Evolutionary conservation across 495 filamentous ascomycete species (phyloP).

Genomic region (Aspergillus diversus): DNA sequence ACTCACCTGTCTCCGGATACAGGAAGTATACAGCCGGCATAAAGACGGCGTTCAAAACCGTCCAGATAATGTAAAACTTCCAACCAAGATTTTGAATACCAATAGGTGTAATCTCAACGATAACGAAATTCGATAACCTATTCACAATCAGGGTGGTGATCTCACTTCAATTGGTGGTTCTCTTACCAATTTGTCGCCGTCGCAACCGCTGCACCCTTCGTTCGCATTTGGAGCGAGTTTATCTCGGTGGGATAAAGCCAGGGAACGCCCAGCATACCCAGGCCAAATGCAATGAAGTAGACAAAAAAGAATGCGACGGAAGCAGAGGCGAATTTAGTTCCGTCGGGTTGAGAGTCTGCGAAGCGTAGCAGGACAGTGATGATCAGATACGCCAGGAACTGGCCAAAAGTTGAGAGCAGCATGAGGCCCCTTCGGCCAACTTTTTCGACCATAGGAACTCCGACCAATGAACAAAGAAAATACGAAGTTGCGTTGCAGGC

Average conservation of each 20-base stretch:
- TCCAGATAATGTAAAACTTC: conserved; percentile 66
- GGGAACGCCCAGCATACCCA: conserved; percentile 60
- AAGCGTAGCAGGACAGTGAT: conserved; percentile 59
- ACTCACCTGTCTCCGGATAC: conserved; percentile 60
- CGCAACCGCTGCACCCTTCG: conserved; percentile 59
- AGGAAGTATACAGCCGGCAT: conserved; percentile 66
- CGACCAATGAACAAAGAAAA: conserved; percentile 50
- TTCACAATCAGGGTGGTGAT: no score
- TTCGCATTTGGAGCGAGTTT: conserved; percentile 59
- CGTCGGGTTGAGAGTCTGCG: conserved; percentile 30
- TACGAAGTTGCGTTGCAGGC: conserved; percentile 56
- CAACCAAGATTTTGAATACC: conserved; percentile 59
- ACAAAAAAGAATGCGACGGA: conserved; percentile 59
- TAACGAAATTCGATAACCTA: conserved; percentile 60
- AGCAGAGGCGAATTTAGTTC: conserved; percentile 38
- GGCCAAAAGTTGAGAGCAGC: conserved; percentile 51
- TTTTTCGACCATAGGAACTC: conserved; percentile 52
- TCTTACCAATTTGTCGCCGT: conserved; percentile 62
- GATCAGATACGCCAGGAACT: conserved; percentile 54
- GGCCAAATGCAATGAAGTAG: conserved; percentile 54
- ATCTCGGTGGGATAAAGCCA: conserved; percentile 70
- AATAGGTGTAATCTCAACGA: conserved; percentile 64
- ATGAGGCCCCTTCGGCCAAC: conserved; percentile 57
- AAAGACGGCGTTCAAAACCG: conserved; percentile 60
- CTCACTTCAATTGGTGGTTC: not conserved